A percentile compares a stretch with the other conserved stretches of the same genome.
Conservation (phyloP, 805 yeast species). For the Candida chauliodis region DNA sequence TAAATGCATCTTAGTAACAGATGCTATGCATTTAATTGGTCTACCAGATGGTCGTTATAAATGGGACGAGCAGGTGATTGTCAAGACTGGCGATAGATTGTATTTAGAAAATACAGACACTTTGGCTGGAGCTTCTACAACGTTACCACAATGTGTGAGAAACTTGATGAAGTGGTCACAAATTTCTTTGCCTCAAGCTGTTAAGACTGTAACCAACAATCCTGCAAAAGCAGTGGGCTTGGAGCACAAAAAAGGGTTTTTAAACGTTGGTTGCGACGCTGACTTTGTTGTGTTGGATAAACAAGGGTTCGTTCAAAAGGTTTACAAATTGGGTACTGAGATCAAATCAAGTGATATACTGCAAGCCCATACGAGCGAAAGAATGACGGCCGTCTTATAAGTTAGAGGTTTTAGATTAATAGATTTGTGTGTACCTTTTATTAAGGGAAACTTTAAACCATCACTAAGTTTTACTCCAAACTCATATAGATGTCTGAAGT, state of each 20-base stretch:
- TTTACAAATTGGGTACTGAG: slow-evolving; percentile 49
- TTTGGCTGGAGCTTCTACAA: slow-evolving; percentile 61
- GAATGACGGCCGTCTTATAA: slow-evolving; percentile 11
- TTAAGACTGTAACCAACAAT: slow-evolving; percentile 52
- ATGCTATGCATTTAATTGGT: slow-evolving; percentile 57
- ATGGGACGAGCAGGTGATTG: slow-evolving; percentile 48
- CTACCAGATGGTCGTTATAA: slow-evolving; percentile 53
- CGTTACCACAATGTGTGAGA: slow-evolving; percentile 47
- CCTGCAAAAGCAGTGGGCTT: slow-evolving; percentile 50
- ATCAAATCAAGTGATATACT: slow-evolving; percentile 14
- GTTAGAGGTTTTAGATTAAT: no score
- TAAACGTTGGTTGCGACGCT: slow-evolving; percentile 53
- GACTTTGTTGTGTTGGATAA: slow-evolving; percentile 47
- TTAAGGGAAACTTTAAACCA: no score
- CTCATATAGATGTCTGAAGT: no score
- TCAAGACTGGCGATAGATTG: slow-evolving; percentile 45
- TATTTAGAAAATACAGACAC: slow-evolving; percentile 52
- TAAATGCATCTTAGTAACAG: slow-evolving; percentile 55
- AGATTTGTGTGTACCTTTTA: no score
- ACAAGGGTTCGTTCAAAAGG: slow-evolving; percentile 42
- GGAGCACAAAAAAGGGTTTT: slow-evolving; percentile 45
- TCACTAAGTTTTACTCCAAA: no score
- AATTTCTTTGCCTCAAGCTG: slow-evolving; percentile 48
- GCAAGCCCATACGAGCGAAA: slow-evolving; percentile 4
- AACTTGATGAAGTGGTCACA: slow-evolving; percentile 50